Evolutionary conservation across 2,329 filamentous ascomycete species (phyloP).

Genomic region (Setomelanomma holmii): DNA sequence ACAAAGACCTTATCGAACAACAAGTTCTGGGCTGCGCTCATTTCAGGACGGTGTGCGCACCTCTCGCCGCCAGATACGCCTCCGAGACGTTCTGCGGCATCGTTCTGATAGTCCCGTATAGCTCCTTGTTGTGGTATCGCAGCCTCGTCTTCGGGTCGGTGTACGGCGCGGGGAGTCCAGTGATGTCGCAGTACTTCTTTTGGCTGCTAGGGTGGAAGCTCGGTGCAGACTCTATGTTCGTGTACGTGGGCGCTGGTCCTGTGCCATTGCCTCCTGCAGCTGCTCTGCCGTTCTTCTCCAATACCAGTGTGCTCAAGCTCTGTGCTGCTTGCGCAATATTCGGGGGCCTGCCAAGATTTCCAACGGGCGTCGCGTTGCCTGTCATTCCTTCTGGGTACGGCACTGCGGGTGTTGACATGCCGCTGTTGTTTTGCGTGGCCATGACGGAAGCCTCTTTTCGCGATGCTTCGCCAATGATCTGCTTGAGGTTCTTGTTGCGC

Average conservation of each 20-base stretch:
- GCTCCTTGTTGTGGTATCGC: slow-evolving; percentile 90
- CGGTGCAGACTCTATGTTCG: slow-evolving; percentile 94
- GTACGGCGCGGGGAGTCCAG: slow-evolving; percentile 89
- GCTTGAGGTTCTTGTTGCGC: slow-evolving; percentile 98
- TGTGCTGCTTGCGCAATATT: slow-evolving; percentile 91
- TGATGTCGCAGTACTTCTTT: slow-evolving; percentile 94
- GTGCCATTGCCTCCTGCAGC: slow-evolving; percentile 38
- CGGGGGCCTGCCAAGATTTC: slow-evolving; percentile 64
- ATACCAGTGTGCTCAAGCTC: slow-evolving; percentile 83
- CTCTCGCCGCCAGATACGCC: slow-evolving; percentile 86
- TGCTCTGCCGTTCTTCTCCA: slow-evolving; percentile 74
- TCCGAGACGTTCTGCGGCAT: slow-evolving; percentile 85
- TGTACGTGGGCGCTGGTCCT: slow-evolving; percentile 81
- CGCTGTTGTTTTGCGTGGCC: slow-evolving; percentile 83
- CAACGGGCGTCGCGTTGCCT: slow-evolving; percentile 59
- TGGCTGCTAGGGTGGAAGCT: slow-evolving; percentile 78
- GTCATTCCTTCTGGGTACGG: slow-evolving; percentile 42
- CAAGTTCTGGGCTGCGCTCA: slow-evolving; percentile 59
- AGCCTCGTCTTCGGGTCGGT: slow-evolving; percentile 93
- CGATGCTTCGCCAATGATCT: slow-evolving; percentile 87
- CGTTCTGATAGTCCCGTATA: slow-evolving; percentile 82
- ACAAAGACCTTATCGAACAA: too few relatives aligned
- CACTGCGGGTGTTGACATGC: slow-evolving; percentile 69
- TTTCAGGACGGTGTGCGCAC: slow-evolving; percentile 92
- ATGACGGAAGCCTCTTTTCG: slow-evolving; percentile 88